Conservation (phyloP, 805 yeast genomes). For the Nakazawaea wickerhamii region DNA sequence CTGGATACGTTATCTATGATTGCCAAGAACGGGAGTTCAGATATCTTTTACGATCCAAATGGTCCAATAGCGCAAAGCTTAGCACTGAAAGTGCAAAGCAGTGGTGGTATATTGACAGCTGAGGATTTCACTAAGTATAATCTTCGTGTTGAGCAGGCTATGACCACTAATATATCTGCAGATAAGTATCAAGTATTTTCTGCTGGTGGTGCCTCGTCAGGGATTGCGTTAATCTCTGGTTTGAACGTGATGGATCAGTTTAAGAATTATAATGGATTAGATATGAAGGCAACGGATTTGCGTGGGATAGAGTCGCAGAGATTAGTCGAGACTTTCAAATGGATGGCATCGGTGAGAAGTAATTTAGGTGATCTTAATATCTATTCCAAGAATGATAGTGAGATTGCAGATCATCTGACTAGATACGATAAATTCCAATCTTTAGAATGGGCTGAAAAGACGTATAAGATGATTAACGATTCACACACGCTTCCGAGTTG, state of each 20-base stretch:
- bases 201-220: slow-evolving; percentile 73
- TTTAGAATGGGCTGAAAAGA: slow-evolving; percentile 52
- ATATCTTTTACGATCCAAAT: slow-evolving; percentile 75
- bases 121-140: slow-evolving; percentile 66
- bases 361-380: slow-evolving; percentile 65
- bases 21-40: slow-evolving; percentile 74
- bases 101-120: slow-evolving; percentile 62
- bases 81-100: slow-evolving; percentile 39
- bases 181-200: slow-evolving; percentile 36
- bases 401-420: slow-evolving; percentile 23
- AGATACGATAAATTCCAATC: slow-evolving; percentile 42
- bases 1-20: slow-evolving; percentile 65
- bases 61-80: slow-evolving; percentile 67
- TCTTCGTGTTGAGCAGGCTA: slow-evolving; percentile 41
- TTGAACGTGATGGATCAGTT: slow-evolving; percentile 54
- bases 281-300: slow-evolving; percentile 32
- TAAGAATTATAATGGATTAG: slow-evolving; percentile 26
- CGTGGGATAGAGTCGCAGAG: slow-evolving; percentile 52
- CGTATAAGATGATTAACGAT: slow-evolving; percentile 47
- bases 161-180: slow-evolving; percentile 31
- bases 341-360: slow-evolving; percentile 87
- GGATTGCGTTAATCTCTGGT: slow-evolving; percentile 76
- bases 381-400: slow-evolving; percentile 21
- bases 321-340: slow-evolving; percentile 82
- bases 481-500: slow-evolving; percentile 54